Base-by-base conservation (phyloP, 306 rosid genomes). In the Cyamopsis tetragonoloba region DNA sequence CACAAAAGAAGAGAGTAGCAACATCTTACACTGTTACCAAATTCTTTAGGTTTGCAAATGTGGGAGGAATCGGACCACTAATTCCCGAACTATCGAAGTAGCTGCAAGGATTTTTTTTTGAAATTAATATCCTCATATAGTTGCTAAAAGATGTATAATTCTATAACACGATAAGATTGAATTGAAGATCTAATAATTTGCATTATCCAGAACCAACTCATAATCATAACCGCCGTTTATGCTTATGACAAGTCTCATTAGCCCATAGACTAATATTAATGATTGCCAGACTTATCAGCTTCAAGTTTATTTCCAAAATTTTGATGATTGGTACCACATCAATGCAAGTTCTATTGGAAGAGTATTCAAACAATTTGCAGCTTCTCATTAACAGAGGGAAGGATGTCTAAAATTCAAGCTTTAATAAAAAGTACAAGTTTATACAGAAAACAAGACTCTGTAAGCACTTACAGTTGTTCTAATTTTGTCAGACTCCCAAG, bases 21-120 rank as follows among this genome's bases (percentile, higher is more conserved):
- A 70, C 68, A 42, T 77, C 86, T 91, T 88, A 87, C 98, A 89
- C 17, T 57, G 3, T 51, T 2, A 0, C 2, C 81, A 92, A 58
- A 79, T 63, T 89, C 17, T 2, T 75, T 0, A 92, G 81, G 28
- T 76, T 66, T 17, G 88, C 74, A 85, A 92, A 81, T 73, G 95
- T 71, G 46, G 84, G 64, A 66, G 96, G 98, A 79, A 92, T 84
- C 70, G 80, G 82, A 24, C 98, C 98, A 15, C 91, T 76, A 26
- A 85, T 60, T 75, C 98, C 95, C 4, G 86, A 80, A 69, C 98
- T 92, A 80, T 74, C 88, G 14, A 84, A 7, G 65, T 87, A 89
- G 58, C 96, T 89, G 87, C 48, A 81, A 24, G 63, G 0, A 73
- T 80, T 60, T 67, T 67, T 47, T 7, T 51, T 17, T 34, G 57